These are phyloP conservation scores for Saturnispora diversa DNA, from an alignment of 805 yeast genomes.

Conservation along the genomic window DNA sequence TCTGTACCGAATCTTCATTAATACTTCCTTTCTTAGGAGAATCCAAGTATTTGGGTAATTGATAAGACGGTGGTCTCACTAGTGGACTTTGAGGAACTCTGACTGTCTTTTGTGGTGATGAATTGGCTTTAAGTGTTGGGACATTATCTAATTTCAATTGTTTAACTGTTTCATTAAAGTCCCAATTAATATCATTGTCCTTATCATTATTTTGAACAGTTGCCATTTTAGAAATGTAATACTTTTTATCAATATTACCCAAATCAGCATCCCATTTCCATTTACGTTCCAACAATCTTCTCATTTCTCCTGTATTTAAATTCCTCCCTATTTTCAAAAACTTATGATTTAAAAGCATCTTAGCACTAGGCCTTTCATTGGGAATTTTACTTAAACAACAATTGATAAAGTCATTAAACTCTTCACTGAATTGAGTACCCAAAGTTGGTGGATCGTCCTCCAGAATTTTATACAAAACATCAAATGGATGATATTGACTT, in stretches of 20 bases:
- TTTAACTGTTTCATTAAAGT: constrained; percentile 3
- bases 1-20: constrained; percentile 19
- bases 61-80: neutral
- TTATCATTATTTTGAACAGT: neutral
- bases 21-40: constrained; percentile 12
- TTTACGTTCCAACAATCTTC: constrained; percentile 36
- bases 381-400: constrained; percentile 70
- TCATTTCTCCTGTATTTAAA: constrained; percentile 27
- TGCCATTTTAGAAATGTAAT: constrained; percentile 28
- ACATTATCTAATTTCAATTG: neutral
- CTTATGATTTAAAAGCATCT: constrained; percentile 51
- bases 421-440: constrained; percentile 27
- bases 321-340: constrained; percentile 42
- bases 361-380: constrained; percentile 54
- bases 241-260: constrained; percentile 23
- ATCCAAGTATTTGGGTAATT: constrained; percentile 5
- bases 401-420: constrained; percentile 61
- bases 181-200: neutral
- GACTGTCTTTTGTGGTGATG: constrained; percentile 7
- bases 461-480: constrained; percentile 45
- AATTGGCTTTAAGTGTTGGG: constrained; percentile 7
- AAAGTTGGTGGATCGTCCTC: constrained; percentile 39
- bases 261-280: constrained; percentile 35
- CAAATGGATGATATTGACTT: constrained; percentile 45
- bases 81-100: constrained; percentile 21